A percentile compares a stretch with the other conserved stretches of the same genome.
phyloP scores from a whole-genome alignment of 2,329 filamentous ascomycete species.

The Tothia fuscella region DNA sequence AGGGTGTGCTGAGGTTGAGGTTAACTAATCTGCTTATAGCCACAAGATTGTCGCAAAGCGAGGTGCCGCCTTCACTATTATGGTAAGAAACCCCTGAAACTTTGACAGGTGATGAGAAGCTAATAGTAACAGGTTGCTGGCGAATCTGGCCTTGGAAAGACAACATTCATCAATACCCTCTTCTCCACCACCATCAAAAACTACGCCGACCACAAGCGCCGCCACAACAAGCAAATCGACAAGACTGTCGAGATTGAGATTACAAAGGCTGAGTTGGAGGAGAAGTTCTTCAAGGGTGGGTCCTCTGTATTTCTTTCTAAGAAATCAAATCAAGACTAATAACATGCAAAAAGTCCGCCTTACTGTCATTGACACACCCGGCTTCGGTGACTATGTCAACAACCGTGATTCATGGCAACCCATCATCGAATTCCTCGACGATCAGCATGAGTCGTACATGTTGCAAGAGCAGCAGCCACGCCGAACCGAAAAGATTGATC shows the following conservation, averaged over 20 bases:
- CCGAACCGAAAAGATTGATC: slow-evolving; percentile 96
- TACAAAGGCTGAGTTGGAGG: slow-evolving; percentile 97
- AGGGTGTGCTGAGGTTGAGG: slow-evolving; percentile 13
- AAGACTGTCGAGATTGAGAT: slow-evolving; percentile 99
- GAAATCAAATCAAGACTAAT: background rate
- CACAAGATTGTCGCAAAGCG: slow-evolving; percentile 68
- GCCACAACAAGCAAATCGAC: slow-evolving; percentile 98
- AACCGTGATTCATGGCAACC: slow-evolving; percentile 99
- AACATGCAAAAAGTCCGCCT: slow-evolving; percentile 61
- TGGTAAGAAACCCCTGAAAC: slow-evolving; percentile 49
- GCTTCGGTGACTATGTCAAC: slow-evolving; percentile 99
- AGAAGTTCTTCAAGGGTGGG: slow-evolving; percentile 99
- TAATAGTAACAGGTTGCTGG: slow-evolving; percentile 63
- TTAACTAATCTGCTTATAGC: slow-evolving; percentile 32
- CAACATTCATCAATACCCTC: slow-evolving; percentile 99
- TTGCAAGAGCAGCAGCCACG: slow-evolving; percentile 98
- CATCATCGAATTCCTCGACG: slow-evolving; percentile 98
- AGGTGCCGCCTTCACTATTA: slow-evolving; percentile 97
- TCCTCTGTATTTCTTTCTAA: slow-evolving; percentile 11
- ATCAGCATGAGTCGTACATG: slow-evolving; percentile 99
- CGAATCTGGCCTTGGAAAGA: slow-evolving; percentile 97
- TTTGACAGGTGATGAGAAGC: background rate
- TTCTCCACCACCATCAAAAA: slow-evolving; percentile 99
- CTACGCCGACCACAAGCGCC: slow-evolving; percentile 98
- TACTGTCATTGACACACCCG: slow-evolving; percentile 97